Evolutionary conservation across 202 grass and related monocot species (phyloP), one percentile per base, ranked within the genome.

Genomic region (Carex sylvatica): DNA sequence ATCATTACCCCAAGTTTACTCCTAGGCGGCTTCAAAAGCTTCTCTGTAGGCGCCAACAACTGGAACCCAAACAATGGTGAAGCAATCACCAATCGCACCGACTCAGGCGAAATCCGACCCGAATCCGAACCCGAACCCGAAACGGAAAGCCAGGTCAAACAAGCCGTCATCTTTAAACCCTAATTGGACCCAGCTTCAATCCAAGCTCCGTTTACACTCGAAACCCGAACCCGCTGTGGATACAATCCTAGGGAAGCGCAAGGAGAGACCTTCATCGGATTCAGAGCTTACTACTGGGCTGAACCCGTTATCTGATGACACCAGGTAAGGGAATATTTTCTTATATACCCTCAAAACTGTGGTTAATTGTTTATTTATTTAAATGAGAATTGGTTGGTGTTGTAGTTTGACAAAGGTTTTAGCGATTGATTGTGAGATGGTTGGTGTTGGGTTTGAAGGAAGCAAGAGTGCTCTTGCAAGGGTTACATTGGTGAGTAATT

Each of bases 391-490:
- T 84, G 1, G 26, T 83, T 71, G 67, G 1, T 61, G 64, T 64
- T 22, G 54, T 64, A 98, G 95, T 84, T 88, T 98, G 89, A 98
- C 92, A 16, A 91, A 90, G 58, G 80, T 33, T 51, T 56, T 98
- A 84, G 95, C 89, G 7, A 75, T 98, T 61, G 95, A 98, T 42
- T 98, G 92, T 62, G 92, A 98, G 89, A 98, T 98, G 95, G 92
- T 98, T 49, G 92, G 91, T 5, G 87, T 98, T n/a, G 87, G 92
- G n/a, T 54, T 83, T 7, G 70, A 83, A 40, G 92, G 89, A 35
- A 80, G 56, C 80, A 95, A 93, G 81, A 98, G 87, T 72, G 92
- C 95, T 28, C 87, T 98, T 54, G 92, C 89, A 53, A 89, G 92
- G 82, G 80, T 93, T 70, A 95, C 95, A 33, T 87, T 98, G 87